Percentiles rank a stretch among this genome's conserved stretches.
phyloP scores from a whole-genome alignment of 306 rosid species.

The Citrullus mucosospermus region DNA sequence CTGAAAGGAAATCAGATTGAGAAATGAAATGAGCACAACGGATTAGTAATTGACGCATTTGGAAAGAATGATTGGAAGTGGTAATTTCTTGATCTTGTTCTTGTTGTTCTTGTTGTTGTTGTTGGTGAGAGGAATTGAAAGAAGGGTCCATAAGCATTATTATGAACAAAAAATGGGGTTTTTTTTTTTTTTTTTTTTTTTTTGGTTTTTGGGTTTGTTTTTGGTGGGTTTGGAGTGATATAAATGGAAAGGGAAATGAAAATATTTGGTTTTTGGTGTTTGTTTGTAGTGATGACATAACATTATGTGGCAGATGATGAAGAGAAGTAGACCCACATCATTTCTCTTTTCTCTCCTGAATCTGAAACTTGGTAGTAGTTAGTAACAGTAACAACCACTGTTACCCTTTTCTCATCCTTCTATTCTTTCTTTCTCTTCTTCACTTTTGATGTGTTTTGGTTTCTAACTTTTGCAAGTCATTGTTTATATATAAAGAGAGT shows the following conservation, averaged over 20 bases:
- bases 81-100: too few species aligned
- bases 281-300: background rate
- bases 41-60: conserved; percentile 28
- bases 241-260: background rate
- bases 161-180: background rate
- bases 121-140: background rate
- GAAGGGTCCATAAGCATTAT: conserved; percentile 1
- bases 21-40: conserved; percentile 33
- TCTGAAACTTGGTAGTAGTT: conserved; percentile 1
- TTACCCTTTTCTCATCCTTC: background rate
- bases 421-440: background rate
- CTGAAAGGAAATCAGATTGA: conserved; percentile 27
- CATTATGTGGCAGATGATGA: background rate
- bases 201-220: background rate
- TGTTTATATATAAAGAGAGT: background rate
- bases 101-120: too few species aligned
- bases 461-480: background rate
- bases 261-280: background rate
- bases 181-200: too few species aligned
- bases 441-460: background rate
- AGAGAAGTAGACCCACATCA: background rate
- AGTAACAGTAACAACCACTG: background rate
- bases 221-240: background rate
- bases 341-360: background rate
- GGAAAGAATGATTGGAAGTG: background rate